These are phyloP conservation scores for Nannizziopsis arthrosporioides DNA, from an alignment of 2,329 filamentous ascomycete species.

Conservation along the genomic window DNA sequence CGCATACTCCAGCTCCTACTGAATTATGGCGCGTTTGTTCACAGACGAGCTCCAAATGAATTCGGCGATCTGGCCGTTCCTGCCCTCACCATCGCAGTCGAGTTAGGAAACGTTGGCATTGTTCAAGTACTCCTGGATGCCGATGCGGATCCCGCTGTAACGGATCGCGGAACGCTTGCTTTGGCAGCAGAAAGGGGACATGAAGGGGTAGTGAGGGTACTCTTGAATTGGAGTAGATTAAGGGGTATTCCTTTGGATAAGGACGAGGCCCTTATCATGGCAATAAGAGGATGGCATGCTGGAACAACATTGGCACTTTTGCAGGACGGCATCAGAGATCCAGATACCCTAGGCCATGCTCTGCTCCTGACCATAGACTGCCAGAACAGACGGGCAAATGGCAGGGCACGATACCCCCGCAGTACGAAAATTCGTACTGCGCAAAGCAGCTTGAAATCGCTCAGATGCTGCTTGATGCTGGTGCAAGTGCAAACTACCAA, in stretches of 20 bases:
- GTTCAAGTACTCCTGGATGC: constrained; percentile 4
- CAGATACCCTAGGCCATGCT: background rate
- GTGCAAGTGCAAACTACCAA: background rate
- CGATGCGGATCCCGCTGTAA: background rate
- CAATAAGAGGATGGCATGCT: constrained; percentile 3
- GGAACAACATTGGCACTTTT: background rate
- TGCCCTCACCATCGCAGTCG: constrained; percentile 1
- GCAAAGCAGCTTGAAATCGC: background rate
- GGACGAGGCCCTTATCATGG: background rate
- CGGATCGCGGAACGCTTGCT: background rate
- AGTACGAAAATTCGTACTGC: background rate
- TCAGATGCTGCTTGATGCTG: constrained; percentile 1
- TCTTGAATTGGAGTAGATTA: constrained; percentile 1
- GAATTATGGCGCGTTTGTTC: constrained; percentile 1
- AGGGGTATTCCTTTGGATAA: background rate
- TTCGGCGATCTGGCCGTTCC: constrained; percentile 1
- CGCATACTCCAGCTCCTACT: constrained; percentile 2
- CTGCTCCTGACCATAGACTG: background rate
- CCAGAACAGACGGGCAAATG: background rate
- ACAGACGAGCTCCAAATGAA: constrained; percentile 2
- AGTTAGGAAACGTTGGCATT: background rate
- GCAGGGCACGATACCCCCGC: background rate
- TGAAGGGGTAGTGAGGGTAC: background rate
- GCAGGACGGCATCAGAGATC: background rate
- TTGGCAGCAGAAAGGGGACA: constrained; percentile 3